Base-by-base conservation (phyloP, 331 rosid species). In the Pyracantha coccinea region DNA sequence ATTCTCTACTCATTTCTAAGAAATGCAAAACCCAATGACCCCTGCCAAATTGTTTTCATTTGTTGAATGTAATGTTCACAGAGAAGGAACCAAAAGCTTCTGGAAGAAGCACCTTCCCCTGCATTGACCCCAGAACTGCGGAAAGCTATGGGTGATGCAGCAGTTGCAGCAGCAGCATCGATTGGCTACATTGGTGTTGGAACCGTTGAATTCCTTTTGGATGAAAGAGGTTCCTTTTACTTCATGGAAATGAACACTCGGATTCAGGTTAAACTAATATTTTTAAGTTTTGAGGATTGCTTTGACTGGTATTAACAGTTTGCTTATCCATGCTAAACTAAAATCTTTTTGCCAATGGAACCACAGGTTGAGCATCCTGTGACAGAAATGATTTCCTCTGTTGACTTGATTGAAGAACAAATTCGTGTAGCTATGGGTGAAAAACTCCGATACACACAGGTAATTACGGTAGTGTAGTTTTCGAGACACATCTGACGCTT, bases 211-310 rank as follows among this genome's bases (percentile, higher is more conserved):
- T 94, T 94, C 81, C 96, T 94, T 76, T 86, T 94, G 96, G 99
- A 94, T 59, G 99, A 94, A 87, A 92, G 97, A 77, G 99, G 97
- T 75, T 88, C 96, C 80, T 94, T 94, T 85, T 92, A 91, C 92
- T 94, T 94, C 83, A 92, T 94, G 99, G 99, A 94, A 88, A 94
- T 91, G 99, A 94, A 94, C 86, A 94, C 99, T 66, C 95, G 96
- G 63, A 91, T 92, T 80, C 99, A 94, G 99, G 99, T 94, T 57
- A 68, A 69, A 73, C 65, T 67, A 44, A 63, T 57, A 59, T 80
- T 52, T 81, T 6, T 16, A 72, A 14, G 70, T 83, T 55, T 81
- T 10, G 17, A 72, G 17, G 71, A 71, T 55, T 23, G 19, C 32
- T 72, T 57, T 24, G 17, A 35, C 10, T 47, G 63, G 6, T 16